Evolutionary conservation across 1,139 yeast species (phyloP).

Genomic region (Debaryomyces fabryi): DNA sequence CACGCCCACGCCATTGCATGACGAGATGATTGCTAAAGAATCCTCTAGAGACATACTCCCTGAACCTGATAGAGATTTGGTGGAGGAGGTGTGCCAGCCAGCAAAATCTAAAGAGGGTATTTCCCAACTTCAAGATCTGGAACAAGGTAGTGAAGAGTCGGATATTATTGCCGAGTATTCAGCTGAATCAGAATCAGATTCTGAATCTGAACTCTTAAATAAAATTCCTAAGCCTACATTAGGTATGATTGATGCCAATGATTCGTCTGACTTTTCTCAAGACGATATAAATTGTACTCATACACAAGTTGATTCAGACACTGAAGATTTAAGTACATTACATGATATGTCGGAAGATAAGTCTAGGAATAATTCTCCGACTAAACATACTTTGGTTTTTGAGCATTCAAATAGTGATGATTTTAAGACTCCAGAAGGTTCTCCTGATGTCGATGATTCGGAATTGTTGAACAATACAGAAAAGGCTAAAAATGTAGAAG

Average conservation of each 20-base stretch:
- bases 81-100: neutral
- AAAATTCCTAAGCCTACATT: neutral
- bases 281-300: neutral
- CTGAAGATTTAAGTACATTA: slow-evolving; percentile 3
- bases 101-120: neutral
- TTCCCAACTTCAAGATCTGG: neutral
- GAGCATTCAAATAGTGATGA: slow-evolving; percentile 1
- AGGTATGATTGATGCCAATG: neutral
- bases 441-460: neutral
- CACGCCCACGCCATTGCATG: neutral
- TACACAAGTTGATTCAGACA: neutral
- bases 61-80: neutral
- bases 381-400: neutral
- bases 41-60: neutral
- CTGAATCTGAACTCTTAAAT: neutral
- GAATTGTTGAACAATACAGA: neutral
- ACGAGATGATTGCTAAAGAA: neutral
- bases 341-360: neutral
- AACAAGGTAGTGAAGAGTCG: neutral
- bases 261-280: neutral
- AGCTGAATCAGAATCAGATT: slow-evolving; percentile 1
- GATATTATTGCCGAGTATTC: slow-evolving; percentile 3
- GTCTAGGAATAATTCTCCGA: neutral
- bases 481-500: neutral
- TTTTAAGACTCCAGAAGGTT: slow-evolving; percentile 4